Evolutionary conservation across 352 stramenopile species (phyloP).

Genomic region (Blastocystis hominis): DNA sequence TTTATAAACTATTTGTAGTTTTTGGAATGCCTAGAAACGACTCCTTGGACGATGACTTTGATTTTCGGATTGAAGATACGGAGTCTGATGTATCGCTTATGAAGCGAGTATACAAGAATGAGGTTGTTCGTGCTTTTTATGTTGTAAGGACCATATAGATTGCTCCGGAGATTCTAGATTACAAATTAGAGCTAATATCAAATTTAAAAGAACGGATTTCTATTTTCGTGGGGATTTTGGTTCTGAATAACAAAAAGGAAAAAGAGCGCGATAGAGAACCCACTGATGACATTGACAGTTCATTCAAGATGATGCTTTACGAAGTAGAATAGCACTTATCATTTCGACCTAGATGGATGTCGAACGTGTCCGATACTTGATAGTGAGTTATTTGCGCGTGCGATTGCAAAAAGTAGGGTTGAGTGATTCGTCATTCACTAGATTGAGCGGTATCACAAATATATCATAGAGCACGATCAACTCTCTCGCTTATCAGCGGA

Average conservation of each 20-base stretch:
- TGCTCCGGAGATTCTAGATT: neutral
- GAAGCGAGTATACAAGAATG: too few species aligned
- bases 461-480: neutral
- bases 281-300: neutral
- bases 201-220: neutral
- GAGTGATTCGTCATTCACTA: neutral
- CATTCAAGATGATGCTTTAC: constrained; percentile 18
- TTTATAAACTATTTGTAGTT: too few species aligned
- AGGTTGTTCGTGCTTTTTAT: too few species aligned
- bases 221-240: neutral
- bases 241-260: neutral
- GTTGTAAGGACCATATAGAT: too few species aligned
- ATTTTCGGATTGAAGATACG: too few species aligned
- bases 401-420: neutral
- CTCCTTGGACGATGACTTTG: too few species aligned
- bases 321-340: neutral
- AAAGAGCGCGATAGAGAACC: neutral
- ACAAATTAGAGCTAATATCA: neutral
- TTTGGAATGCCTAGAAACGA: too few species aligned
- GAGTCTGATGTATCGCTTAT: too few species aligned
- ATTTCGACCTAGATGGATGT: constrained; percentile 1
- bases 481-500: neutral
- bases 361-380: neutral
- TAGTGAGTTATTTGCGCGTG: neutral
- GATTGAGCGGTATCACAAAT: constrained; percentile 25